phyloP scores from a whole-genome alignment of 2,329 filamentous ascomycete species.

The Cyphellophora europaea region DNA sequence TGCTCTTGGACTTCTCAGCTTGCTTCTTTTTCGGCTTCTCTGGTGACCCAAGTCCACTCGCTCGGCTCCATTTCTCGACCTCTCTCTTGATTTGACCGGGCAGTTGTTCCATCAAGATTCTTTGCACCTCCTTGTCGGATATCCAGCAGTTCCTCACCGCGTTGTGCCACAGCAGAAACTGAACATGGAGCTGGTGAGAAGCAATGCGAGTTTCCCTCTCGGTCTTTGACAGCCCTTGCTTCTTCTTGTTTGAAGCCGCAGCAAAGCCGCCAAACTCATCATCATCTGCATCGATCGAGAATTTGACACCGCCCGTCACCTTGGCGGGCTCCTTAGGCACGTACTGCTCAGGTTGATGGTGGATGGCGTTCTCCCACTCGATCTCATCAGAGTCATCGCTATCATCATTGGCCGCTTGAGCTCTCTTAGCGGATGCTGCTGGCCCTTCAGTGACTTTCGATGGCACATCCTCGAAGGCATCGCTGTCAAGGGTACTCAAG shows the following conservation, averaged over 20 bases:
- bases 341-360: not conserved
- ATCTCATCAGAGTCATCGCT: slow-evolving; percentile 57
- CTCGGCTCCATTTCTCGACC: slow-evolving; percentile 61
- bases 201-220: slow-evolving; percentile 68
- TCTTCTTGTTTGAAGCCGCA: slow-evolving; percentile 41
- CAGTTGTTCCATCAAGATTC: slow-evolving; percentile 65
- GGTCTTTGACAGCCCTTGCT: slow-evolving; percentile 63
- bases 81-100: slow-evolving; percentile 60
- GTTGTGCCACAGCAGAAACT: slow-evolving; percentile 83
- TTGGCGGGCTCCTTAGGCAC: not conserved
- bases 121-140: slow-evolving; percentile 66
- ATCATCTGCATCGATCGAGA: slow-evolving; percentile 28
- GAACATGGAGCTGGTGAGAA: slow-evolving; percentile 83
- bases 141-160: slow-evolving; percentile 75
- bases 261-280: slow-evolving; percentile 28
- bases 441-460: slow-evolving; percentile 14
- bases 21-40: slow-evolving; percentile 27
- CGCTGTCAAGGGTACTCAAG: slow-evolving; percentile 34
- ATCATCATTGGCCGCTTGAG: slow-evolving; percentile 28
- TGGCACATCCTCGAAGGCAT: slow-evolving; percentile 47
- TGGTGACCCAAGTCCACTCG: slow-evolving; percentile 50
- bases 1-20: slow-evolving; percentile 28
- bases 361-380: slow-evolving; percentile 26
- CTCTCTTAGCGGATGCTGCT: slow-evolving; percentile 31
- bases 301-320: not conserved